Evolutionary conservation across 2,329 filamentous ascomycete genomes (phyloP).

Genomic region (Ophiocordyceps sinensis): DNA sequence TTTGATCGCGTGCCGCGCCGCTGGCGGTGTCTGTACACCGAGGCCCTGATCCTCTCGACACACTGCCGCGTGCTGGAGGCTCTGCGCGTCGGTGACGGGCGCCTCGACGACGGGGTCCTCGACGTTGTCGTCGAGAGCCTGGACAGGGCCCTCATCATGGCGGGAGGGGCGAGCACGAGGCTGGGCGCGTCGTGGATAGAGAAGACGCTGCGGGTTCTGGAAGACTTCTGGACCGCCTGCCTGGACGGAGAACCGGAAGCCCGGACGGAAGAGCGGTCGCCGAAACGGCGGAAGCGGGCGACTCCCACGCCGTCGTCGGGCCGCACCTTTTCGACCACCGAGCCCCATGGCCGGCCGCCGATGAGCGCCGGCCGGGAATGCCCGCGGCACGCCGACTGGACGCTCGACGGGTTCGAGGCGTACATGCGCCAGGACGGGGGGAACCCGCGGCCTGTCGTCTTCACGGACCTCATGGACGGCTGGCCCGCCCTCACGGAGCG

Average conservation of each 20-base stretch:
- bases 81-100: neutral
- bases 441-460: conserved; percentile 48
- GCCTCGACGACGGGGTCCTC: conserved; percentile 18
- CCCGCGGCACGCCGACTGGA: conserved; percentile 23
- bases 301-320: neutral
- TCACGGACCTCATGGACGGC: conserved; percentile 43
- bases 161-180: conserved; percentile 41
- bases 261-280: neutral
- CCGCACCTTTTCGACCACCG: conserved; percentile 11
- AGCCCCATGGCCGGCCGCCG: conserved; percentile 14
- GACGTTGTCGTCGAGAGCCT: conserved; percentile 48
- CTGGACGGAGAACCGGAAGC: conserved; percentile 5
- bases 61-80: conserved; percentile 17
- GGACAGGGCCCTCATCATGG: conserved; percentile 64
- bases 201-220: conserved; percentile 29
- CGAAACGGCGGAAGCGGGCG: neutral
- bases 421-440: conserved; percentile 35
- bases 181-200: conserved; percentile 40
- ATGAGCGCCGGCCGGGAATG: conserved; percentile 11
- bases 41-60: conserved; percentile 52
- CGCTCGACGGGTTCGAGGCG: conserved; percentile 44
- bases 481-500: conserved; percentile 65
- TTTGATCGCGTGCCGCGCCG: conserved; percentile 50
- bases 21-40: conserved; percentile 60
- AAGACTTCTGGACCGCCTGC: conserved; percentile 10